Base-by-base conservation (phyloP, 2,329 filamentous ascomycete genomes). In the Microdochium nivale region DNA sequence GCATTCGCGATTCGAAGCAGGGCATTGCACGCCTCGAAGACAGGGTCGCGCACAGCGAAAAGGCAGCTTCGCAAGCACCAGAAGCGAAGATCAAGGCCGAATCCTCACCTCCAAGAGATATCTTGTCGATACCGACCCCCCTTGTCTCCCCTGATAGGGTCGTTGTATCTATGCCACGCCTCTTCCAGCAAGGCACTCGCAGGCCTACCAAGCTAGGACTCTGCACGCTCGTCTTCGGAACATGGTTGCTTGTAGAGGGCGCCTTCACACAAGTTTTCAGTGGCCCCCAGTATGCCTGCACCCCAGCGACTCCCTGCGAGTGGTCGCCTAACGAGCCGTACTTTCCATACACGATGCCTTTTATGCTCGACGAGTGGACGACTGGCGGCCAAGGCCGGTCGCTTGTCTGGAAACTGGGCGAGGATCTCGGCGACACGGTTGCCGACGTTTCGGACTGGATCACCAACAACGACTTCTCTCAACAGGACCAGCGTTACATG, bases 311-410 rank as follows among this genome's bases (percentile, higher is more conserved):
- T 37, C 70, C 72, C 1, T 83, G 80, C 60, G 69, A 74, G 33
- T 84, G 78, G 78, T 76, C 75, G 25, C 71, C 73, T 11, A 72
- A 78, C 47, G 81, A 84, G 60, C 81, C 81, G 0, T 74, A 74
- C 25, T 84, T 81, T 63, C 81, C 80, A n/a, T 71, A 70, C 37
- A 78, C 80, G 1, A 70, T 84, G 47, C 81, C 81, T 2, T 75
- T 81, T 52, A 84, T 84, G 67, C 59, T 84, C 13, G 81, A 85
- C 60, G 74, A 84, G 58, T 84, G 80, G 80, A 61, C 70, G 9
- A 79, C 77, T 0, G 75, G 77, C 16, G 80, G 80, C 1, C 66
- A 65, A 32, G 77, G 76, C 4, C 74, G 77, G 35, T 58, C 56
- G 1, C 44, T 73, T 3, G 62, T 66, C 14, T 62, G 62, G n/a